These are phyloP conservation scores for Melastoma malabathricum DNA, from an alignment of 345 rosid species.

Conservation along the genomic window DNA sequence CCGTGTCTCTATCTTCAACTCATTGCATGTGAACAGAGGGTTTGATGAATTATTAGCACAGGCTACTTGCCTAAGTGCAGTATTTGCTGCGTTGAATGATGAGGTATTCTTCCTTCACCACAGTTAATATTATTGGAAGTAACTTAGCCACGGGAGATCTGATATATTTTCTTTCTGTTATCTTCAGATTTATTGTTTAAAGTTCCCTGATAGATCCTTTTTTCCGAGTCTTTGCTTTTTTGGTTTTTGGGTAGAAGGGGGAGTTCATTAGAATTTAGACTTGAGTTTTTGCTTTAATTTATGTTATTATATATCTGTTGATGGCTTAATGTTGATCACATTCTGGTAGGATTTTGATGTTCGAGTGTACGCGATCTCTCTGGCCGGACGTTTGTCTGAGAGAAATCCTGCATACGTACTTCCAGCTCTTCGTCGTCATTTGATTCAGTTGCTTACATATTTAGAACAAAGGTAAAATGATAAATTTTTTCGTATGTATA, in stretches of 20 bases:
- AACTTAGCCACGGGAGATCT: too few relatives aligned
- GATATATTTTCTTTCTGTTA: too few relatives aligned
- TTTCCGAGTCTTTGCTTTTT: too few relatives aligned
- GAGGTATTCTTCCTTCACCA: slow-evolving; percentile 41
- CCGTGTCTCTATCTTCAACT: slow-evolving; percentile 79
- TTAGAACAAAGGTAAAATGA: slow-evolving; percentile 71
- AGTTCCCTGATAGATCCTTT: too few relatives aligned
- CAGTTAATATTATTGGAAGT: background rate
- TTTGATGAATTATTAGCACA: slow-evolving; percentile 94
- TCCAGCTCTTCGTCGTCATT: slow-evolving; percentile 99
- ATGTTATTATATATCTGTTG: slow-evolving; percentile 14
- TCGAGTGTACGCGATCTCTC: slow-evolving; percentile 87
- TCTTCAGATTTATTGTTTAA: too few relatives aligned
- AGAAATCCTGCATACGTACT: slow-evolving; percentile 99
- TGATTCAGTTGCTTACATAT: slow-evolving; percentile 91
- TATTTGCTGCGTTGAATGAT: slow-evolving; percentile 95
- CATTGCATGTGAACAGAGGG: slow-evolving; percentile 63
- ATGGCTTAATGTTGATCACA: background rate
- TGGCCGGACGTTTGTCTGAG: slow-evolving; percentile 91
- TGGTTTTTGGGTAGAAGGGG: too few relatives aligned
- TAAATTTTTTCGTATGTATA: background rate
- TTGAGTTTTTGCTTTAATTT: slow-evolving; percentile 5
- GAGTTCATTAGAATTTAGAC: too few relatives aligned
- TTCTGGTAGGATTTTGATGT: slow-evolving; percentile 69
- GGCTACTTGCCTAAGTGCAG: slow-evolving; percentile 90